These are phyloP conservation scores for Colletotrichum tropicicola DNA, from an alignment of 2,329 filamentous ascomycete genomes.

Conservation along the genomic window DNA sequence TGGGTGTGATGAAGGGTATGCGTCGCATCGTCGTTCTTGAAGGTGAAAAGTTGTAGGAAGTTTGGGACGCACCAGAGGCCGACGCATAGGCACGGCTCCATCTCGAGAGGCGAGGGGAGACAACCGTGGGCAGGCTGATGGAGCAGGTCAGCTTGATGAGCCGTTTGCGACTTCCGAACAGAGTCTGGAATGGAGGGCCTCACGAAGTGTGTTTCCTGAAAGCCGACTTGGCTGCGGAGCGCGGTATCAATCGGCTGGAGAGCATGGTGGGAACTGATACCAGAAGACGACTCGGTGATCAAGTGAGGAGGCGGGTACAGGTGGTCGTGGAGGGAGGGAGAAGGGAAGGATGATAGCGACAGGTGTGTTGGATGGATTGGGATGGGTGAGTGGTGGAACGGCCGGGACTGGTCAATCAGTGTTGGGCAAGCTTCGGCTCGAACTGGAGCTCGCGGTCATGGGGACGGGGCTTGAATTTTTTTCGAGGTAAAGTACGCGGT, in stretches of 20 bases:
- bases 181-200: slow-evolving; percentile 39
- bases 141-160: slow-evolving; percentile 20
- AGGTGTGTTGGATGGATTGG: neutral
- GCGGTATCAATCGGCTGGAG: slow-evolving; percentile 68
- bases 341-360: neutral
- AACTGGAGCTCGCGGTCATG: slow-evolving; percentile 8
- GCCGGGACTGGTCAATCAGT: neutral
- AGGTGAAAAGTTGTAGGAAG: neutral
- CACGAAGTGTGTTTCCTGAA: slow-evolving; percentile 62
- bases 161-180: slow-evolving; percentile 29
- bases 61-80: slow-evolving; percentile 59
- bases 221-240: slow-evolving; percentile 64
- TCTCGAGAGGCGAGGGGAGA: slow-evolving; percentile 55
- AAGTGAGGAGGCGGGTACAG: slow-evolving; percentile 29
- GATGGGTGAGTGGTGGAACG: neutral
- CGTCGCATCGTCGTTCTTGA: neutral
- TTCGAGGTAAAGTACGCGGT: too few relatives aligned
- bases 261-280: slow-evolving; percentile 59
- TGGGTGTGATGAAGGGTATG: neutral
- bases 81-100: slow-evolving; percentile 69
- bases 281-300: slow-evolving; percentile 34
- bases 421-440: slow-evolving; percentile 16
- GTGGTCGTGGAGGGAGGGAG: slow-evolving; percentile 19
- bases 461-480: slow-evolving; percentile 9
- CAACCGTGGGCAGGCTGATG: slow-evolving; percentile 58